phyloP scores from a whole-genome alignment of 129 eudicot species.

The Chrysanthemum lavandulifolium region DNA sequence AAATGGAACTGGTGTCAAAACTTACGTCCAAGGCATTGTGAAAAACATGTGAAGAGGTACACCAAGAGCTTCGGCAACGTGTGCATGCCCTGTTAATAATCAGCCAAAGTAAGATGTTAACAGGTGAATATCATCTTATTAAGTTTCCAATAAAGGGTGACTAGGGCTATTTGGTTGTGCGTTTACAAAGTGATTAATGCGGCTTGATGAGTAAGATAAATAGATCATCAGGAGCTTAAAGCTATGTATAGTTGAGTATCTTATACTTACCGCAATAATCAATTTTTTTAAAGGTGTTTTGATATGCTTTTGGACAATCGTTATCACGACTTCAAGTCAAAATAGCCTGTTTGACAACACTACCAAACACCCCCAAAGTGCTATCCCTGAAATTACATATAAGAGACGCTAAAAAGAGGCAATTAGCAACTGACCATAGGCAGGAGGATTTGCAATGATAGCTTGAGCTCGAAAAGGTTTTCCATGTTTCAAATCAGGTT shows the following conservation, averaged over 20 bases:
- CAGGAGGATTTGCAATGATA: conserved; percentile 96
- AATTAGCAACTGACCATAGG: conserved; percentile 65
- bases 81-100: conserved; percentile 72
- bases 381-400: neutral
- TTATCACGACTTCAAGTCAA: neutral
- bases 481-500: conserved; percentile 65
- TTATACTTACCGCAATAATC: neutral
- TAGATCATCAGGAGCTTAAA: neutral
- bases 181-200: neutral
- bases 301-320: too few species aligned
- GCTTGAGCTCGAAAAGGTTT: conserved; percentile 87
- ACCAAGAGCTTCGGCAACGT: conserved; percentile 97
- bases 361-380: neutral
- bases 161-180: conserved; percentile 1
- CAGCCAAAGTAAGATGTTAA: conserved; percentile 23
- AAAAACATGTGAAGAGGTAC: conserved; percentile 97
- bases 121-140: neutral
- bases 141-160: conserved; percentile 1
- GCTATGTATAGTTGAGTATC: neutral
- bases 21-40: conserved; percentile 99
- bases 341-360: neutral
- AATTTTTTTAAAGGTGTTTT: neutral
- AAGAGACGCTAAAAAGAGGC: conserved; percentile 6
- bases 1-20: neutral
- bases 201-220: conserved; percentile 9